phyloP scores from a whole-genome alignment of 371 early-diverging fungal species.

The Circinella umbellata region DNA sequence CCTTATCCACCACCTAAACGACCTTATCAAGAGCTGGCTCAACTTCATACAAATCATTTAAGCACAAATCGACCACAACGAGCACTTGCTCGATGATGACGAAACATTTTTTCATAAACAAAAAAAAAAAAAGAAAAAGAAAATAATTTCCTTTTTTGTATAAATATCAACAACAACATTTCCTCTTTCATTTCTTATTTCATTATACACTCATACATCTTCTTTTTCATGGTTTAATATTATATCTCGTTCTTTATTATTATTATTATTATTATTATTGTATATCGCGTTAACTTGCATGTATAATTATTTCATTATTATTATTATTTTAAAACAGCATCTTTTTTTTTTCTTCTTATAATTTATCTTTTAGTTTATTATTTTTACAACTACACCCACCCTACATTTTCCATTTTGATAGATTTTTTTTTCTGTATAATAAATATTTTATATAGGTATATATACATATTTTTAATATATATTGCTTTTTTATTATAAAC shows the following conservation, averaged over 20 bases:
- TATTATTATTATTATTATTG: neutral
- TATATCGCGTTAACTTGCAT: slow-evolving; percentile 18
- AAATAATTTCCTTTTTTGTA: neutral
- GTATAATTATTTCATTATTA: slow-evolving; percentile 6
- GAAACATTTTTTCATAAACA: neutral
- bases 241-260: neutral
- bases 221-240: slow-evolving; percentile 2
- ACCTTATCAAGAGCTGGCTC: slow-evolving; percentile 15
- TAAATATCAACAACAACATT: too few species aligned
- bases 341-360: slow-evolving; percentile 3
- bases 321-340: too few species aligned
- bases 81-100: neutral
- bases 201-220: neutral
- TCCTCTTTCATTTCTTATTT: neutral
- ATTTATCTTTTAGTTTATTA: too few species aligned
- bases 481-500: neutral
- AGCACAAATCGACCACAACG: neutral
- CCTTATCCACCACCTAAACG: slow-evolving; percentile 15
- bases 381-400: slow-evolving; percentile 7
- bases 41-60: neutral
- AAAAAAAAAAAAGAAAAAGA: neutral
- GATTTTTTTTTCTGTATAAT: slow-evolving; percentile 2
- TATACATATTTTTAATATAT: neutral
- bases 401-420: neutral
- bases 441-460: neutral